Percentiles rank a stretch among this genome's conserved stretches.
Conservation (phyloP, 148 eudicot species). For the Chenopodium quinoa region DNA sequence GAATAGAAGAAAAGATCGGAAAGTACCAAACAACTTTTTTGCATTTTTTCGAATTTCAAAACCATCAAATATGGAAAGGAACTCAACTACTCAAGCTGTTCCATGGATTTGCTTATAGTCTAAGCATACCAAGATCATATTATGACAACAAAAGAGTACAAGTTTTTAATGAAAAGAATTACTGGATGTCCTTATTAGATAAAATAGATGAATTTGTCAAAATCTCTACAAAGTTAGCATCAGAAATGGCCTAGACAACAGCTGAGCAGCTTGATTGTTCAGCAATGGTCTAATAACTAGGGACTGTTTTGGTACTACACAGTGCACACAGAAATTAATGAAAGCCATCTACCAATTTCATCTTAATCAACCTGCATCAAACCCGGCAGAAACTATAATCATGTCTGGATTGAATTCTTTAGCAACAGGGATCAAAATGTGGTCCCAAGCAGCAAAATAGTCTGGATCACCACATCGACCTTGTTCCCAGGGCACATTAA, state of each 20-base stretch:
- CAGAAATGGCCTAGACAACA: neutral
- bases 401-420: slow-evolving; percentile 90
- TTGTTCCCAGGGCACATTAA: slow-evolving; percentile 97
- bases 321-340: neutral
- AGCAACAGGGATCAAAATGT: slow-evolving; percentile 83
- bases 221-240: neutral
- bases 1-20: neutral
- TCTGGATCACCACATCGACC: slow-evolving; percentile 92
- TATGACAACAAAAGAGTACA: neutral
- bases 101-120: no score
- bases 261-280: neutral
- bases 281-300: neutral
- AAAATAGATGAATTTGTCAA: neutral
- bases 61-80: neutral
- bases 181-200: neutral
- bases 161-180: neutral
- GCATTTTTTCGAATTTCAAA: neutral
- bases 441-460: slow-evolving; percentile 94
- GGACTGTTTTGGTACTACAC: neutral
- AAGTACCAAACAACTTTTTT: neutral
- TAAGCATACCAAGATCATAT: neutral
- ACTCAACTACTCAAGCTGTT: no score
- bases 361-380: slow-evolving; percentile 82
- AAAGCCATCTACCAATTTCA: neutral
- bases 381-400: slow-evolving; percentile 88